Percentiles rank a stretch among this genome's conserved stretches.
phyloP scores from a whole-genome alignment of 441 rosid species.

The Viola pubescens region DNA sequence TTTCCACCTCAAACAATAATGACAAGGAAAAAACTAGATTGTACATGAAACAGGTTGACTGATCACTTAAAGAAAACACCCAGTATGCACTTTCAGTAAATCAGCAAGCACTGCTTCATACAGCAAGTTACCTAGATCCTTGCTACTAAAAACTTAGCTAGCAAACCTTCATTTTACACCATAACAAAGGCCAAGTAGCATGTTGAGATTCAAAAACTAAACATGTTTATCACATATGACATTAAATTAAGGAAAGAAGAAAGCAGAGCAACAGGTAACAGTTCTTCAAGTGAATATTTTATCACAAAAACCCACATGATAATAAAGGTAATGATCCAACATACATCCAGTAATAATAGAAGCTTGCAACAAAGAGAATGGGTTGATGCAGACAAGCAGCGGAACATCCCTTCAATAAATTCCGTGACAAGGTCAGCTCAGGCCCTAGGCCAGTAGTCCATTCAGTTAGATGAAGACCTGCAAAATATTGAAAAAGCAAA shows the following conservation, averaged over 20 bases:
- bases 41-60: not conserved
- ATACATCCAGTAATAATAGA: slow-evolving; percentile 56
- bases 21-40: not conserved
- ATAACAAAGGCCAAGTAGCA: not conserved
- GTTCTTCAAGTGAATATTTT: slow-evolving; percentile 19
- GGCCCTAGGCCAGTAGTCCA: slow-evolving; percentile 37
- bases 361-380: slow-evolving; percentile 48
- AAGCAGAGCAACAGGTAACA: slow-evolving; percentile 11
- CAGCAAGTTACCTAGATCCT: slow-evolving; percentile 5
- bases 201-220: not conserved
- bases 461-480: slow-evolving; percentile 51
- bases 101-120: not conserved
- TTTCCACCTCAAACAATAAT: slow-evolving; percentile 11
- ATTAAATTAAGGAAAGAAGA: slow-evolving; percentile 2
- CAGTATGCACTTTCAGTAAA: too few relatives aligned
- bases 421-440: slow-evolving; percentile 42
- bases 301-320: slow-evolving; percentile 19
- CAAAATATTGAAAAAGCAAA: slow-evolving; percentile 49
- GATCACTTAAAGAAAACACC: too few relatives aligned
- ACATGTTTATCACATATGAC: not conserved
- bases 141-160: not conserved
- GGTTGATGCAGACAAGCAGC: slow-evolving; percentile 43
- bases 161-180: slow-evolving; percentile 1
- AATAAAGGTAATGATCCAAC: slow-evolving; percentile 41
- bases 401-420: slow-evolving; percentile 40